phyloP scores from a whole-genome alignment of 1,284 basidiomycete genomes.

The Ceratobasidium sp. region DNA sequence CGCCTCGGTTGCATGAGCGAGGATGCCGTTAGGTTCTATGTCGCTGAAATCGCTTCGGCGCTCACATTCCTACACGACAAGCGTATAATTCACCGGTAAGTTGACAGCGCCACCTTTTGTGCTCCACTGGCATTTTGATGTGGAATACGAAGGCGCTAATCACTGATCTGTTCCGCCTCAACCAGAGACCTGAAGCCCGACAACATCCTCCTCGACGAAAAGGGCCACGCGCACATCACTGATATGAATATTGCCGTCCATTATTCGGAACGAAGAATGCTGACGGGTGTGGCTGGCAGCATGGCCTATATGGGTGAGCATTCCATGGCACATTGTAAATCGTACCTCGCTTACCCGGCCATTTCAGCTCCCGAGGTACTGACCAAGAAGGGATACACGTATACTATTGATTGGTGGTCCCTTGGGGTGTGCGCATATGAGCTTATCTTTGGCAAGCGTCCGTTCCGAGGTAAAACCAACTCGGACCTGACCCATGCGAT shows the following conservation, averaged over 20 bases:
- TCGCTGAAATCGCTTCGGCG: slow-evolving; percentile 85
- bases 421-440: slow-evolving; percentile 93
- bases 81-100: slow-evolving; percentile 91
- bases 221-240: slow-evolving; percentile 94
- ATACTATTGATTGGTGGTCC: slow-evolving; percentile 96
- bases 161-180: neutral
- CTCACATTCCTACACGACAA: slow-evolving; percentile 89
- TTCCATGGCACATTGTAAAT: slow-evolving; percentile 35
- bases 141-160: neutral
- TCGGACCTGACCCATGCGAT: slow-evolving; percentile 89
- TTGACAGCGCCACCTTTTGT: slow-evolving; percentile 35
- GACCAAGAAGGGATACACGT: slow-evolving; percentile 72
- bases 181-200: slow-evolving; percentile 96
- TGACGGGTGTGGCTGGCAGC: slow-evolving; percentile 92
- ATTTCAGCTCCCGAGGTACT: slow-evolving; percentile 84
- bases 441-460: slow-evolving; percentile 87
- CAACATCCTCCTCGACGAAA: slow-evolving; percentile 91
- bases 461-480: slow-evolving; percentile 92
- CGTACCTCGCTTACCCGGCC: slow-evolving; percentile 39
- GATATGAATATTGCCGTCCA: slow-evolving; percentile 99
- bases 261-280: slow-evolving; percentile 82
- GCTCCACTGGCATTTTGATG: slow-evolving; percentile 20
- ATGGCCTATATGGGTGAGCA: slow-evolving; percentile 92
- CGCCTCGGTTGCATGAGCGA: slow-evolving; percentile 79
- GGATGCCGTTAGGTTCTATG: slow-evolving; percentile 84